Percentiles rank a stretch among this genome's conserved stretches.
These are phyloP conservation scores for Flaveria linearis DNA, from an alignment of 129 eudicot genomes.

Conservation along the genomic window DNA sequence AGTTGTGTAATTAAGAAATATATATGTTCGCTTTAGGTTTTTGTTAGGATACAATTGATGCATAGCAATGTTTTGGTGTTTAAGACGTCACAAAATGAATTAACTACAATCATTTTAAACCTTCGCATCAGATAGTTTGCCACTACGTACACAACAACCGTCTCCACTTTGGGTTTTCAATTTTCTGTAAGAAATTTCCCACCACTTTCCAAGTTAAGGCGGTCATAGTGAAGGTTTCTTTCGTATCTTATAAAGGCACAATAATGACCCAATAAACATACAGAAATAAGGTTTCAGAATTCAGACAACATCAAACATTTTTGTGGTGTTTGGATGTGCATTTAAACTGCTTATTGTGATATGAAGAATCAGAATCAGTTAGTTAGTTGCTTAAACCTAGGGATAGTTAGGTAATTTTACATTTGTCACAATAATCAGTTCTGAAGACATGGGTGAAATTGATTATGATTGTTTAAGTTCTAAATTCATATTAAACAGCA, in stretches of 20 bases:
- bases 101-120: slow-evolving; percentile 19
- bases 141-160: slow-evolving; percentile 2
- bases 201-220: slow-evolving; percentile 12
- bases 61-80: slow-evolving; percentile 17
- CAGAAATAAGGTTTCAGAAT: background rate
- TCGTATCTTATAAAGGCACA: background rate
- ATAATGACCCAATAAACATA: background rate
- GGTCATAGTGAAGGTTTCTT: slow-evolving; percentile 25
- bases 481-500: background rate
- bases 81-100: slow-evolving; percentile 8
- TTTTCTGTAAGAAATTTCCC: slow-evolving; percentile 1
- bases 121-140: slow-evolving; percentile 15
- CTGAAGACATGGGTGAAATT: background rate
- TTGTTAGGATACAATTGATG: slow-evolving; percentile 15
- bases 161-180: slow-evolving; percentile 15
- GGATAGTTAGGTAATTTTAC: background rate
- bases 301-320: background rate
- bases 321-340: background rate
- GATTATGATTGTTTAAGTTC: background rate
- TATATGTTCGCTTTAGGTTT: slow-evolving; percentile 12
- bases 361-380: background rate
- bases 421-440: background rate
- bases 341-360: background rate
- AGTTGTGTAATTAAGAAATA: slow-evolving; percentile 8
- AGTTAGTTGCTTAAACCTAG: slow-evolving; percentile 4